Base-by-base conservation (phyloP, 148 eudicot species). In the Drosera capensis region DNA sequence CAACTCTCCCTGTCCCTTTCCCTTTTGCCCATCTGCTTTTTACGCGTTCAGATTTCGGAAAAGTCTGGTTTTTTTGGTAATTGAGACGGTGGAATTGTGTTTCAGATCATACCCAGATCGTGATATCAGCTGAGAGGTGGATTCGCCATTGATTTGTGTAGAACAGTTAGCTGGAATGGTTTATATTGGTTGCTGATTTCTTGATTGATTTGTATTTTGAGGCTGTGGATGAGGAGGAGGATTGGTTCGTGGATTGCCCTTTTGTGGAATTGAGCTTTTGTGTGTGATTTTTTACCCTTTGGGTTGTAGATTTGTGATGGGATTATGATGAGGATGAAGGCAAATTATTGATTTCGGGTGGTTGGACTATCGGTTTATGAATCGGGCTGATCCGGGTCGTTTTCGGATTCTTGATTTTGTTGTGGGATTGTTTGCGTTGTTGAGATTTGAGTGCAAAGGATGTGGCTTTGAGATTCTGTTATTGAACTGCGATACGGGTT, bases 41-140 rank as follows among this genome's bases (percentile, higher is more conserved):
- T n/a, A 11, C n/a, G n/a, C n/a, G n/a, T n/a, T n/a, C n/a, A n/a
- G n/a, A n/a, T n/a, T n/a, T n/a, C n/a, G n/a, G n/a, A n/a, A n/a
- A n/a, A 34, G n/a, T 4, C n/a, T 15, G 5, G 38, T 9, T 0
- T 28, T 28, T 6, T 28, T 54, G 57, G 60, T 57, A n/a, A 14
- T 23, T 54, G 55, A 56, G 51, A 51, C 62, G 64, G 16, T 65
- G 26, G 60, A 53, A 71, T 72, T 56, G 48, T 75, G 46, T 62
- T 71, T 49, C 63, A 71, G 78, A 79, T 83, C 72, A 75, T 57
- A 49, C 64, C 63, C 59, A 73, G 80, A 78, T 79, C 80, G 62
- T 69, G 56, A 45, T 41, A 41, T 39, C 46, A 37, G 15, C 26
- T 58, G 66, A 5, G 64, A 49, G 58, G 41, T 48, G 51, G 51